Base-by-base conservation (phyloP, 1,284 basidiomycete species). In the Malassezia sympodialis region DNA sequence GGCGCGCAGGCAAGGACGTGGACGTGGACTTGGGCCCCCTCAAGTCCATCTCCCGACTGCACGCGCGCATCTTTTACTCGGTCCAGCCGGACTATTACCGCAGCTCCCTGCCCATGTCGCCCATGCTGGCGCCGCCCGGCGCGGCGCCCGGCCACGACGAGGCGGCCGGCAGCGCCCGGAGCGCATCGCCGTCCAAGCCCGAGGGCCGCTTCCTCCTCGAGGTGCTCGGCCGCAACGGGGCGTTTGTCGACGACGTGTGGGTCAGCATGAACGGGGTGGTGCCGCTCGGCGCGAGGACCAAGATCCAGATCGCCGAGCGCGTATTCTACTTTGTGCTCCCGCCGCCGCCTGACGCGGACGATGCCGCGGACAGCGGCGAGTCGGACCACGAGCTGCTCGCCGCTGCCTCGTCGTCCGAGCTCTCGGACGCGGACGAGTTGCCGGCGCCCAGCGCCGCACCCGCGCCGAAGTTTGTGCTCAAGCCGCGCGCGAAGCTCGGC, bases 181-280 rank as follows among this genome's bases (percentile, higher is more conserved):
- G 24, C 41, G 23, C 41, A 27, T 28, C 23, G 24, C 23, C 21
- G 15, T 14, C 44, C 21, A 46, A 34, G 27, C 51, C 59, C 21
- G 84, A 87, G 58, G 88, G 89, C 15, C 72, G 83, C 83, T 67
- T 99, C 91, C 77, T 90, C 27, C 81, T 99, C 44, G 83, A 85
- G 60, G 91, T 99, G 34, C 80, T 88, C 31, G 94, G 94, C 11
- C 80, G 93, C 55, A 98, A 99, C 69, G 94, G 94, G 11, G 90
- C 90, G 8, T 96, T 91, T 84, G 90, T 99, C 1, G 93, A 98
- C 66, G 90, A 91, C 44, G 83, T 90, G 12, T 98, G 90, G 86
- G 86, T 85, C 56, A 86, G 86, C 17, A 86, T 86, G 71, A 88
- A 90, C 15, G 85, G 86, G 57, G 82, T 85, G 57, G 87, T 90